phyloP scores from a whole-genome alignment of 2,329 filamentous ascomycete species.

The Ophiostoma perfectum region DNA sequence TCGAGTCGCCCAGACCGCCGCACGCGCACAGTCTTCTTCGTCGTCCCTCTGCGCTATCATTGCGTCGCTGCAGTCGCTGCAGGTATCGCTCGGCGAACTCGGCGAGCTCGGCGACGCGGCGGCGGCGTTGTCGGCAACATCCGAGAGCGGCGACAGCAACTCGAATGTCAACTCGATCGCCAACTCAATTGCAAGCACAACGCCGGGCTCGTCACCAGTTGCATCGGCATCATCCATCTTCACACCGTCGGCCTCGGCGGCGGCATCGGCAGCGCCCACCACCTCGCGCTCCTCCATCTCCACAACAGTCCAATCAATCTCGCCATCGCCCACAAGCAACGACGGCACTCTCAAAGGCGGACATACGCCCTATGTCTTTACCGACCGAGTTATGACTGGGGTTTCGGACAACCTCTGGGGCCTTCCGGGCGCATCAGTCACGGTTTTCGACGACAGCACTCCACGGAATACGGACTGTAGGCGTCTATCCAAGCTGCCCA shows the following conservation, averaged over 20 bases:
- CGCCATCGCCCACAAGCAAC: slow-evolving; percentile 8
- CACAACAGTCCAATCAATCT: slow-evolving; percentile 1
- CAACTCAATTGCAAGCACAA: slow-evolving; percentile 4
- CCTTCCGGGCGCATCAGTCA: slow-evolving; percentile 3
- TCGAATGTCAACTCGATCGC: neutral
- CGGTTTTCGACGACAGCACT: slow-evolving; percentile 5
- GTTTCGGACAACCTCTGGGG: slow-evolving; percentile 14
- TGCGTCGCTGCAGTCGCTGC: slow-evolving; percentile 19
- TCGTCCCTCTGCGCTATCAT: slow-evolving; percentile 19
- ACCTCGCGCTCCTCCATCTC: slow-evolving; percentile 2
- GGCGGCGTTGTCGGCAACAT: neutral
- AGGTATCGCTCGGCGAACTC: slow-evolving; percentile 17
- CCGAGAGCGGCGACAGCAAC: slow-evolving; percentile 12
- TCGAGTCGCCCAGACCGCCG: slow-evolving; percentile 14
- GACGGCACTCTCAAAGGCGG: neutral
- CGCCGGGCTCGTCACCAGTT: slow-evolving; percentile 13
- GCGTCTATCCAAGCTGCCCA: neutral
- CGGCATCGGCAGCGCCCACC: neutral
- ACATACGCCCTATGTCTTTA: neutral
- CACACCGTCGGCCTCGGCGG: neutral
- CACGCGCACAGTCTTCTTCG: slow-evolving; percentile 17
- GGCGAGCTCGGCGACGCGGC: slow-evolving; percentile 5
- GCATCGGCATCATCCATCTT: slow-evolving; percentile 10
- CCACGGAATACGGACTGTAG: neutral
- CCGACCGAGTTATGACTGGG: neutral